Evolutionary conservation across 495 filamentous ascomycete genomes (phyloP).

Genomic region (Sordaria brevicollis): DNA sequence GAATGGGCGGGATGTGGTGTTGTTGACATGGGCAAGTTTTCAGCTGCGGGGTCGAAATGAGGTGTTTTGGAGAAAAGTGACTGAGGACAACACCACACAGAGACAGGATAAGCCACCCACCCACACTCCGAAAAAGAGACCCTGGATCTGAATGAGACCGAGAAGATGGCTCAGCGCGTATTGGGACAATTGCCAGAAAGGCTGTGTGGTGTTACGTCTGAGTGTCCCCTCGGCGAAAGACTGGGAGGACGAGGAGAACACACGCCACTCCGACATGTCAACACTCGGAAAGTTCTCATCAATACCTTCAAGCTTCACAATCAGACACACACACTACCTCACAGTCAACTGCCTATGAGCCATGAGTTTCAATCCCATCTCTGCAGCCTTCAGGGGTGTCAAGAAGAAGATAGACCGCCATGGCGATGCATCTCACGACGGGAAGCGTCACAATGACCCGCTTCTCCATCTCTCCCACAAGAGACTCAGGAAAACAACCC

Average conservation of each 20-base stretch:
- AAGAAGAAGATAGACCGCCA: background rate
- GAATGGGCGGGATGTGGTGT: background rate
- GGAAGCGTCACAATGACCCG: background rate
- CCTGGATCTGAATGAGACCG: background rate
- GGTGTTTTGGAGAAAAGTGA: background rate
- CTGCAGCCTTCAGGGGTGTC: background rate
- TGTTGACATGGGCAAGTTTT: background rate
- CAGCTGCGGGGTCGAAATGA: background rate
- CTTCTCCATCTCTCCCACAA: background rate
- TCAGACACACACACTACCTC: background rate
- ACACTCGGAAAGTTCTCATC: background rate
- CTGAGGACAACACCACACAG: background rate
- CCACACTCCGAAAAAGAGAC: background rate
- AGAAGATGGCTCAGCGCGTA: background rate
- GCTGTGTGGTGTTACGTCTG: background rate
- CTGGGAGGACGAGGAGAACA: background rate
- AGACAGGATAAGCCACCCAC: background rate
- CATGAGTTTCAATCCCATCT: background rate
- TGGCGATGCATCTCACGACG: background rate
- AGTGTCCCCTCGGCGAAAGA: background rate
- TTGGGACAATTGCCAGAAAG: background rate
- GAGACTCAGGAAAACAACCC: background rate
- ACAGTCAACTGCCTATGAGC: background rate
- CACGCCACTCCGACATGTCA: background rate
- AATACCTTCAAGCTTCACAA: background rate